These are phyloP conservation scores for Chytridium lagenaria DNA, from an alignment of 371 early-diverging fungal genomes.

Conservation along the genomic window DNA sequence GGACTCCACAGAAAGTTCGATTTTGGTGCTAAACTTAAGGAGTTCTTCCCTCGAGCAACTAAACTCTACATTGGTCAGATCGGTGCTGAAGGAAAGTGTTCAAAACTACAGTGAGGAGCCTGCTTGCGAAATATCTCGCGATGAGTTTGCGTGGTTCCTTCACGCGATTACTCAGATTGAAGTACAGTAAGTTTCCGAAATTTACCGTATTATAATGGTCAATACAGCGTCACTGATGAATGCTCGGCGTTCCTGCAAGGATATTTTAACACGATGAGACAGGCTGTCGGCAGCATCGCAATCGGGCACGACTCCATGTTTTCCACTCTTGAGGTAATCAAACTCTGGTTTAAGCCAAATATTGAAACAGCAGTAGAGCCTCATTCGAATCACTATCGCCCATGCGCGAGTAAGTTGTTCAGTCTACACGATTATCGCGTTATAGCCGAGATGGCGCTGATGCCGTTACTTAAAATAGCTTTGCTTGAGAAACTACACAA, in stretches of 20 bases:
- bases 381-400: conserved; percentile 29
- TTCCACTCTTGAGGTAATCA: conserved; percentile 34
- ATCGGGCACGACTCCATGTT: conserved; percentile 27
- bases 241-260: conserved; percentile 29
- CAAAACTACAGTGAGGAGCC: background rate
- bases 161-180: conserved; percentile 20
- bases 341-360: background rate
- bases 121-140: conserved; percentile 14
- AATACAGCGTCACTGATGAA: conserved; percentile 24
- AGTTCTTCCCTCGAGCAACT: conserved; percentile 1
- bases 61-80: background rate
- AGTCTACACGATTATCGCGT: too few relatives aligned
- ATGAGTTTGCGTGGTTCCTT: conserved; percentile 30
- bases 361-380: conserved; percentile 7
- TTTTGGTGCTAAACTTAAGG: background rate
- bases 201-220: background rate
- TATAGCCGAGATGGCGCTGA: too few relatives aligned
- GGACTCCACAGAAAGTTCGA: background rate
- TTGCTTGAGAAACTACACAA: too few relatives aligned
- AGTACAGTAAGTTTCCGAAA: conserved; percentile 25
- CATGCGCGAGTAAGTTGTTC: conserved; percentile 37
- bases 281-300: conserved; percentile 14
- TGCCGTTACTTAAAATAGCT: too few relatives aligned
- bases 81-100: background rate
- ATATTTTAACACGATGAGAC: conserved; percentile 30